Conservation (phyloP, 805 yeast genomes). For the Spathaspora hagerdaliae region DNA sequence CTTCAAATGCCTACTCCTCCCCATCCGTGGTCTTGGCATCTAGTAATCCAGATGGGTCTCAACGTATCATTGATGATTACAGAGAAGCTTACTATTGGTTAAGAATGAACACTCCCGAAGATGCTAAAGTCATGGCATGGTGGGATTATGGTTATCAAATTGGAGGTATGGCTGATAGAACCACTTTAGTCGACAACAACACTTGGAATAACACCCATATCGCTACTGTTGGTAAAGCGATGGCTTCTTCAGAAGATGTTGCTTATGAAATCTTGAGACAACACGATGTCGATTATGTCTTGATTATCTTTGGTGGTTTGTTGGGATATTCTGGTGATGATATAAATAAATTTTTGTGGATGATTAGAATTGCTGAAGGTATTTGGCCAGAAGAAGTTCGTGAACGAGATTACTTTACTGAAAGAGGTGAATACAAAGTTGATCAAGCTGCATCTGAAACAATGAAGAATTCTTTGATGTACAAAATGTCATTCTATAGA, state of each 20-base stretch:
- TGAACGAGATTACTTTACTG: slow-evolving; percentile 81
- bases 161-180: slow-evolving; percentile 99
- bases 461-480: slow-evolving; percentile 88
- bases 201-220: slow-evolving; percentile 99
- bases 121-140: slow-evolving; percentile 96
- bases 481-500: slow-evolving; percentile 89
- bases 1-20: slow-evolving; percentile 91
- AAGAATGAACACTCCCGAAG: slow-evolving; percentile 96
- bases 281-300: slow-evolving; percentile 92
- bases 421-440: slow-evolving; percentile 81
- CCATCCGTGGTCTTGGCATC: slow-evolving; percentile 96
- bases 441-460: slow-evolving; percentile 78
- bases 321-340: slow-evolving; percentile 96
- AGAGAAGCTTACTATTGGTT: slow-evolving; percentile 99
- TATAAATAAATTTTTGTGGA: slow-evolving; percentile 94
- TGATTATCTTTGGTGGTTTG: slow-evolving; percentile 91
- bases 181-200: slow-evolving; percentile 96
- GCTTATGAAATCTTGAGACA: slow-evolving; percentile 84
- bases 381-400: slow-evolving; percentile 98
- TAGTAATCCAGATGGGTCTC: slow-evolving; percentile 78
- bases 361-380: slow-evolving; percentile 98
- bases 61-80: slow-evolving; percentile 86
- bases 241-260: slow-evolving; percentile 84
- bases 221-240: slow-evolving; percentile 98
- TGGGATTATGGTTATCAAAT: slow-evolving; percentile 99